phyloP scores from a whole-genome alignment of 1,284 basidiomycete genomes.

The Athelia sp. region DNA sequence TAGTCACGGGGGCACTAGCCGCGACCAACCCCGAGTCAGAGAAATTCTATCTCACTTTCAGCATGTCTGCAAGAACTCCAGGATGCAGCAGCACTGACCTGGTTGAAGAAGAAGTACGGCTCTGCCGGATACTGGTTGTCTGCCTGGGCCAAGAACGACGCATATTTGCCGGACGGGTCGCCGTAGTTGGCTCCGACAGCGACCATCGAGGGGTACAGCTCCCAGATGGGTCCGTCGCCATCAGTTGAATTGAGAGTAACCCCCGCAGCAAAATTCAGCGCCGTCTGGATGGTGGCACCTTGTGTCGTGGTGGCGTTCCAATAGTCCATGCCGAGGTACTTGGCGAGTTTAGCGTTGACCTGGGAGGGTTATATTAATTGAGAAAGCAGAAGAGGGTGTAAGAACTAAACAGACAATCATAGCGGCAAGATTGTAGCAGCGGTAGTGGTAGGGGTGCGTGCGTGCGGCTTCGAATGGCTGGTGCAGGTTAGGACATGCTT shows the following conservation, averaged over 20 bases:
- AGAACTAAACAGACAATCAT: slow-evolving; percentile 48
- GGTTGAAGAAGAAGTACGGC: slow-evolving; percentile 51
- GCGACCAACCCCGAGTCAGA: neutral
- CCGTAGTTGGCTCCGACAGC: slow-evolving; percentile 51
- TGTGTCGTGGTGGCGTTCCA: slow-evolving; percentile 44
- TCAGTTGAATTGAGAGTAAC: slow-evolving; percentile 20
- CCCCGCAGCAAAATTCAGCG: slow-evolving; percentile 52
- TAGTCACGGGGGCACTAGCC: too few relatives aligned
- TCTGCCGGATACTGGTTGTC: slow-evolving; percentile 35
- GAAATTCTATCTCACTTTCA: neutral
- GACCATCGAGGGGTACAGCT: slow-evolving; percentile 45
- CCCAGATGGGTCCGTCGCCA: slow-evolving; percentile 29
- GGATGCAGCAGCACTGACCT: slow-evolving; percentile 12
- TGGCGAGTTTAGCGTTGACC: slow-evolving; percentile 51
- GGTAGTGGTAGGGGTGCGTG: slow-evolving; percentile 64
- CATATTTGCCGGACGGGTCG: slow-evolving; percentile 42
- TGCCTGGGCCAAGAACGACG: slow-evolving; percentile 33
- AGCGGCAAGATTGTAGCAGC: slow-evolving; percentile 60
- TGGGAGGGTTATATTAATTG: slow-evolving; percentile 14
- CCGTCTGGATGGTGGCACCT: slow-evolving; percentile 51
- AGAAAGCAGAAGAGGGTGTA: too few relatives aligned
- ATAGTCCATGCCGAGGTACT: slow-evolving; percentile 35
- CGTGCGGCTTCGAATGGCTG: slow-evolving; percentile 54
- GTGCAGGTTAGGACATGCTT: neutral
- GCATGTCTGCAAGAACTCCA: too few relatives aligned